Evolutionary conservation across 2,329 filamentous ascomycete species (phyloP).

Genomic region (Cladorrhinum sp.): DNA sequence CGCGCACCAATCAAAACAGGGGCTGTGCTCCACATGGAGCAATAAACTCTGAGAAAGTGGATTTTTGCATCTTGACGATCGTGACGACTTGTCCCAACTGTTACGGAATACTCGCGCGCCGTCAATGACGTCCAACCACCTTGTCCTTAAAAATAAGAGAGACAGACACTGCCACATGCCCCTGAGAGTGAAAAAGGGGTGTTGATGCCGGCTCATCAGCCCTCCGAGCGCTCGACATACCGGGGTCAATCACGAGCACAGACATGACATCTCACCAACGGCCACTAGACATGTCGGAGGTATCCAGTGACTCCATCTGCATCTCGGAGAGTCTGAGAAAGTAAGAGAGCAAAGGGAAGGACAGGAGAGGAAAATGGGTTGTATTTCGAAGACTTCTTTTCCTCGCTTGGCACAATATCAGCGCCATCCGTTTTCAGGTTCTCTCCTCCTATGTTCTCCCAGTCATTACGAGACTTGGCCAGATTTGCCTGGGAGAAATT

Average conservation of each 20-base stretch:
- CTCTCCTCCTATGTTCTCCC: neutral
- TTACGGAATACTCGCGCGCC: neutral
- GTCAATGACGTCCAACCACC: neutral
- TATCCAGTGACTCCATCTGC: too few species aligned
- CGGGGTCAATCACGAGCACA: neutral
- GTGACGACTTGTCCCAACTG: neutral
- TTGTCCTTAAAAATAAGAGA: neutral
- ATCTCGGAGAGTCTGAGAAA: too few species aligned
- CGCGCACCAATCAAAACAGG: conserved; percentile 2
- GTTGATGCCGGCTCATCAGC: neutral
- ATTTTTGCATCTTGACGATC: neutral
- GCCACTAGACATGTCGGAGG: neutral
- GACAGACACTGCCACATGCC: neutral
- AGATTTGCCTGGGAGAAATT: too few species aligned
- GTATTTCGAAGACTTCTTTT: neutral
- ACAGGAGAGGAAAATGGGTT: too few species aligned
- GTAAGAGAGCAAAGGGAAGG: too few species aligned
- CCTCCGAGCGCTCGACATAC: neutral
- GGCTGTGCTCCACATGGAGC: conserved; percentile 2
- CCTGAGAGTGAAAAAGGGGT: neutral
- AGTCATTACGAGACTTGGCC: neutral
- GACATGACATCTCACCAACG: neutral
- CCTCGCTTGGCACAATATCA: neutral
- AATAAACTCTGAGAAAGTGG: neutral
- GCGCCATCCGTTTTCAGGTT: neutral